Base-by-base conservation (phyloP, 495 filamentous ascomycete genomes). In the Penicillium roqueforti region DNA sequence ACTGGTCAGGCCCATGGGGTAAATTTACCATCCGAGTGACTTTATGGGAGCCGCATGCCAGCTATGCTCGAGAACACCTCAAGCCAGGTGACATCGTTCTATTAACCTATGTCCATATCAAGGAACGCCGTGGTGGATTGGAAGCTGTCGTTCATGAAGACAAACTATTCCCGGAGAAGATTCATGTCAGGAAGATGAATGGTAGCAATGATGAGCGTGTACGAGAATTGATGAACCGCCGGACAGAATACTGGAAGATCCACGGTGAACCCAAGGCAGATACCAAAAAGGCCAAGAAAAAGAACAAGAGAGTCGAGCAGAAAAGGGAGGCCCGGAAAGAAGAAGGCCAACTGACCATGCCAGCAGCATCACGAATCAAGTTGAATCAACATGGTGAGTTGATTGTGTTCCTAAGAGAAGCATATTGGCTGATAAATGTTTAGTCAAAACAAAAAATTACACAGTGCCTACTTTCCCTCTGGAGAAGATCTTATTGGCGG, bases 1-100 rank as follows among this genome's bases (percentile, higher is more conserved):
- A 74, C n/a, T 96, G 90, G 89, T 73, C 76, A 1, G 92, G 92
- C 0, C 92, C 92, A 0, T 86, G 77, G 54, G 92, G 91, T 20
- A 83, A 86, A 62, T 72, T 84, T 63, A 83, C 84, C 4, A 70
- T 98, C 18, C 84, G 85, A 54, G 67, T 96, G 26, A 86, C 85
- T 6, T 72, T 89, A 11, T 95, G 78, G 69, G 82, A 85, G 42
- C 79, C 81, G 0, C 88, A 97, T 66, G 83, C 86, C 2, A 47
- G 55, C 6, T 82, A 71, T 60, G 76, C 82, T 11, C 75, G 74
- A n/a, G 57, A 71, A 1, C 65, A 83, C 8, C 70, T 95, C 32
- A 71, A 76, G 3, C 71, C 75, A 31, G 80, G 80, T 2, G 67
- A 82, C 20, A 82, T 89, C 70, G 70, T 96, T 11, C 61, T 66